Base-by-base conservation (phyloP, 345 rosid genomes). In the Rubroshorea leprosula region DNA sequence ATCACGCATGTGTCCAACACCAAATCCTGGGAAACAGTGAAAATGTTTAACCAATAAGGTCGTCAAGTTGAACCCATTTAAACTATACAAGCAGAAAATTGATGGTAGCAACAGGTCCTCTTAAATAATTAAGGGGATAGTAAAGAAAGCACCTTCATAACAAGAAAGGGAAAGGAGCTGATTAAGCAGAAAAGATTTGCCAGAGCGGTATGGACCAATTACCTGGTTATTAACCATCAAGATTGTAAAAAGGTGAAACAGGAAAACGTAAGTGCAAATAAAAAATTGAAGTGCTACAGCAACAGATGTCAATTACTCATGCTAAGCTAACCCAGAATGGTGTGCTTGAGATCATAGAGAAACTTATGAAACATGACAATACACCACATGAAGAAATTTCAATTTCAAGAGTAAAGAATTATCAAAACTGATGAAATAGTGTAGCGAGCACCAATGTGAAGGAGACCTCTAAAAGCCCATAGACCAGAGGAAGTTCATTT, bases 1-100 rank as follows among this genome's bases (percentile, higher is more conserved):
- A 68, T 93, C 99, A 67, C 99, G 99, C 99, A 93, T 90, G 75
- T 93, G 99, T 31, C 99, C 99, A 72, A 93, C 99, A 58, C 99
- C 99, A 81, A 93, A 93, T 47, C 99, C 99, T 93, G 26, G 64
- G 16, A 26, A 13, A 23, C 18, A 54, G 55, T n/a, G 31, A 35
- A 44, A 68, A 46, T 53, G 53, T 38, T 49, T 39, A 21, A 56
- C 23, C 8, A 53, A 60, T 22, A 56, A 25, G 64, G 9, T 55
- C 5, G 43, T 23, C 19, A 49, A 63, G 60, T 49, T 63, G 66
- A 60, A 65, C 58, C 29, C 45, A 60, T 23, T 46, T 35, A 52
- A 54, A 59, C 23, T 35, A 31, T 9, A n/a, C n/a, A 21, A 39
- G 16, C 50, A 45, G 35, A 35, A 35, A 35, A 35, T 13, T 39